Percentiles rank a stretch among this genome's conserved stretches.
These are phyloP conservation scores for Erythrobasidium yunnanense DNA, from an alignment of 768 basidiomycete species.

Conservation along the genomic window DNA sequence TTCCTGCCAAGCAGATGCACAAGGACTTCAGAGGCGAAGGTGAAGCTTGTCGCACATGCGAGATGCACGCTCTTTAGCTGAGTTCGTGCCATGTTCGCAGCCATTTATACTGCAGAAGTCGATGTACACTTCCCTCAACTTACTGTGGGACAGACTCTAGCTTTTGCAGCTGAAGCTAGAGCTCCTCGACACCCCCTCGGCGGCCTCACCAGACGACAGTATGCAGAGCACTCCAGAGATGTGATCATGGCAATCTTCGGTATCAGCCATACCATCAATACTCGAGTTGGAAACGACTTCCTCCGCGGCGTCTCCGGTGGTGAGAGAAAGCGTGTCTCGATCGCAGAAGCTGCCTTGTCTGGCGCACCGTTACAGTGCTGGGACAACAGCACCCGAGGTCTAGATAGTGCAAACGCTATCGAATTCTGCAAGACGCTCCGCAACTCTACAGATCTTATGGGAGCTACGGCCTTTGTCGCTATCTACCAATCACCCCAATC, in stretches of 20 bases:
- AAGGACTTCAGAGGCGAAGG: conserved; percentile 28
- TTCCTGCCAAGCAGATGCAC: conserved; percentile 54
- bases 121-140: conserved; percentile 71
- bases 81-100: too few relatives aligned
- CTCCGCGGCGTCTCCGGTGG: conserved; percentile 47
- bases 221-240: conserved; percentile 45
- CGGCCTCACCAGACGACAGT: conserved; percentile 35
- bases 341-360: conserved; percentile 44
- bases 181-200: conserved; percentile 43
- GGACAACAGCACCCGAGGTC: conserved; percentile 61
- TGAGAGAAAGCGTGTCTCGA: conserved; percentile 47
- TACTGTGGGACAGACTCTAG: conserved; percentile 62
- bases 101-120: conserved; percentile 51
- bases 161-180: conserved; percentile 47
- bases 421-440: conserved; percentile 48
- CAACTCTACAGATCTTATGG: conserved; percentile 43
- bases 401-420: conserved; percentile 47
- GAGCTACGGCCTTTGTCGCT: conserved; percentile 39
- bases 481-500: conserved; percentile 27
- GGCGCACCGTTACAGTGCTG: conserved; percentile 42
- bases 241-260: conserved; percentile 50
- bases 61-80: too few relatives aligned
- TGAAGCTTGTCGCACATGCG: too few relatives aligned
- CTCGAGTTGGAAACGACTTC: conserved; percentile 44
- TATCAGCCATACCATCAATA: conserved; percentile 45